Percentiles rank a stretch among this genome's conserved stretches.
These are phyloP conservation scores for Colletotrichum sp. DNA, from an alignment of 2,329 filamentous ascomycete species.

Conservation along the genomic window DNA sequence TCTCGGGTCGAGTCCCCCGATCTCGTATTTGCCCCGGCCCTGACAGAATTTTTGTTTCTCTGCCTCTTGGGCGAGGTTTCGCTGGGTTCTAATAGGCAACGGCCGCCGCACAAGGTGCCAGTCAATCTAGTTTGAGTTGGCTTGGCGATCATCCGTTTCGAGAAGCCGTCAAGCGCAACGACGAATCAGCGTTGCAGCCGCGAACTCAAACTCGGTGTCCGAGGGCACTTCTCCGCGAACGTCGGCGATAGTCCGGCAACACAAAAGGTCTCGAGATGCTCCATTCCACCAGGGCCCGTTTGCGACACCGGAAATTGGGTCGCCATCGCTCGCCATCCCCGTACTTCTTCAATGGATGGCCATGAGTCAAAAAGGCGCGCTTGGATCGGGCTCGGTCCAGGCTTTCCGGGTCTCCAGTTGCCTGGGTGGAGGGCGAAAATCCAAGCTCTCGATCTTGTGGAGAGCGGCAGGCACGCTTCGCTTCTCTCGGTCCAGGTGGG, in stretches of 20 bases:
- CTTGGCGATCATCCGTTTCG: constrained; percentile 3
- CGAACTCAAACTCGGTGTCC: not conserved
- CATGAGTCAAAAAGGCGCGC: not conserved
- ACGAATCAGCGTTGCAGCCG: not conserved
- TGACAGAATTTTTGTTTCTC: not conserved
- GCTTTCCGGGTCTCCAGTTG: not conserved
- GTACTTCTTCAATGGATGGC: not conserved
- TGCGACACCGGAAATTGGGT: constrained; percentile 4
- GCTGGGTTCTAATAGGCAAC: not conserved
- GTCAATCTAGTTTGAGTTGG: not conserved
- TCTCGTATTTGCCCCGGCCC: constrained; percentile 3
- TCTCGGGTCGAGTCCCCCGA: not conserved
- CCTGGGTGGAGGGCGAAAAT: not conserved
- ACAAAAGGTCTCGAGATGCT: not conserved
- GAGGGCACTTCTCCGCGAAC: not conserved
- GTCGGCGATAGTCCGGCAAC: constrained; percentile 4
- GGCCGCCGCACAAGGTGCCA: not conserved
- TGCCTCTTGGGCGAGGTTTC: not conserved
- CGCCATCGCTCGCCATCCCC: not conserved
- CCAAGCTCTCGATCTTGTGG: not conserved
- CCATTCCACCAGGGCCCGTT: not conserved
- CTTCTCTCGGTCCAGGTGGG: not conserved
- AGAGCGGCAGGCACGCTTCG: not conserved
- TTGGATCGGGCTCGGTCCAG: not conserved
- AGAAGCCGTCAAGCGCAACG: not conserved